A percentile compares a stretch with the other conserved stretches of the same genome.
Evolutionary conservation across 371 early-diverging fungal genomes (phyloP).

Genomic region (Gilbertella persicaria): DNA sequence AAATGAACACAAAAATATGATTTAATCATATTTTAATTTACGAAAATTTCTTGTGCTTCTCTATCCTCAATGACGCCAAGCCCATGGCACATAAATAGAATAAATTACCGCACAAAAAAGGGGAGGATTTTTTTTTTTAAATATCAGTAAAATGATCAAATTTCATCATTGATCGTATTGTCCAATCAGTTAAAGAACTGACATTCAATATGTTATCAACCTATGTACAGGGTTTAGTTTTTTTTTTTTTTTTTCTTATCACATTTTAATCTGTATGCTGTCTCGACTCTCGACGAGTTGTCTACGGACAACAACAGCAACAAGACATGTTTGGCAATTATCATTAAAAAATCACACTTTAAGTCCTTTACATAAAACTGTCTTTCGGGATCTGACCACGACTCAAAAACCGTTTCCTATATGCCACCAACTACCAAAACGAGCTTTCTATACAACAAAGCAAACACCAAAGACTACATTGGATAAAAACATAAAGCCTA

Average conservation of each 20-base stretch:
- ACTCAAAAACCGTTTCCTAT: background rate
- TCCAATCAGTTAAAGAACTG: too few relatives aligned
- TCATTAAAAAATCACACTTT: background rate
- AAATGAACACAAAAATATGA: too few relatives aligned
- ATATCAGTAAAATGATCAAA: slow-evolving; percentile 82
- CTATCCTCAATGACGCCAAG: too few relatives aligned
- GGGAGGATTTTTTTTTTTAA: too few relatives aligned
- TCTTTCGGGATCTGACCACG: too few relatives aligned
- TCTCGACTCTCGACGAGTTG: slow-evolving; percentile 12
- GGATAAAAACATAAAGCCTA: background rate
- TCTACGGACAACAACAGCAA: background rate
- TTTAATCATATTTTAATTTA: too few relatives aligned
- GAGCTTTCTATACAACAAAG: slow-evolving; percentile 5
- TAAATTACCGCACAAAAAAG: too few relatives aligned
- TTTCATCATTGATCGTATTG: too few relatives aligned
- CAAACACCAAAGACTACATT: background rate
- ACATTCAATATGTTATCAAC: too few relatives aligned
- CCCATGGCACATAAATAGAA: too few relatives aligned
- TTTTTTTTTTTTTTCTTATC: background rate
- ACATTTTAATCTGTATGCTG: slow-evolving; percentile 1
- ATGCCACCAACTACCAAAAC: slow-evolving; percentile 7
- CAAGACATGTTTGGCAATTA: slow-evolving; percentile 5
- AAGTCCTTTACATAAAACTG: background rate
- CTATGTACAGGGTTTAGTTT: too few relatives aligned
- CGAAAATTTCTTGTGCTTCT: too few relatives aligned